These are phyloP conservation scores for Gnaphalium uliginosum DNA, from an alignment of 129 eudicot genomes.

Conservation along the genomic window DNA sequence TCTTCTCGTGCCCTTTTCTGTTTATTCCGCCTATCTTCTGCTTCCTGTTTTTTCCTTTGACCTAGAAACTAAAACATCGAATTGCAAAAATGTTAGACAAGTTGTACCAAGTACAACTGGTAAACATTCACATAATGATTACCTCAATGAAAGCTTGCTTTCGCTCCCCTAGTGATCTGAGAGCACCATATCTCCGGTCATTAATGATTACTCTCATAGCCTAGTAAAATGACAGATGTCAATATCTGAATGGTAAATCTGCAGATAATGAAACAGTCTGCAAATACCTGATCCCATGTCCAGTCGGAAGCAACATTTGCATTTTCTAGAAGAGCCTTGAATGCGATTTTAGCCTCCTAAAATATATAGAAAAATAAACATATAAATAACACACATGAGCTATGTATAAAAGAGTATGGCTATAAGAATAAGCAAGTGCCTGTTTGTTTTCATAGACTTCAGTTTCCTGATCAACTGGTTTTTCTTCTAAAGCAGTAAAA, in stretches of 20 bases:
- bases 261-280: background rate
- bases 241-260: conserved; percentile 16
- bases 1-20: conserved; percentile 82
- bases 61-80: conserved; percentile 56
- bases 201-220: conserved; percentile 84
- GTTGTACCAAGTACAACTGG: conserved; percentile 12
- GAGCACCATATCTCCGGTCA: conserved; percentile 78
- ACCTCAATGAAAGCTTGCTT: conserved; percentile 96
- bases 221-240: conserved; percentile 38
- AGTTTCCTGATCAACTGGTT: conserved; percentile 52
- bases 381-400: conserved; percentile 14
- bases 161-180: conserved; percentile 75
- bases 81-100: conserved; percentile 21
- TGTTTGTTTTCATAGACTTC: conserved; percentile 62
- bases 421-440: conserved; percentile 41
- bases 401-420: conserved; percentile 4
- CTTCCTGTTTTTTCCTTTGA: conserved; percentile 82
- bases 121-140: conserved; percentile 1
- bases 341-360: conserved; percentile 86
- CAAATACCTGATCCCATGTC: conserved; percentile 93
- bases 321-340: conserved; percentile 72
- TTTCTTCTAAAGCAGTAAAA: conserved; percentile 54
- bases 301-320: conserved; percentile 85
- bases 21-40: conserved; percentile 78
- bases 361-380: conserved; percentile 15